These are phyloP conservation scores for Piromyces finnis DNA, from an alignment of 192 early-diverging fungal species.

Conservation along the genomic window DNA sequence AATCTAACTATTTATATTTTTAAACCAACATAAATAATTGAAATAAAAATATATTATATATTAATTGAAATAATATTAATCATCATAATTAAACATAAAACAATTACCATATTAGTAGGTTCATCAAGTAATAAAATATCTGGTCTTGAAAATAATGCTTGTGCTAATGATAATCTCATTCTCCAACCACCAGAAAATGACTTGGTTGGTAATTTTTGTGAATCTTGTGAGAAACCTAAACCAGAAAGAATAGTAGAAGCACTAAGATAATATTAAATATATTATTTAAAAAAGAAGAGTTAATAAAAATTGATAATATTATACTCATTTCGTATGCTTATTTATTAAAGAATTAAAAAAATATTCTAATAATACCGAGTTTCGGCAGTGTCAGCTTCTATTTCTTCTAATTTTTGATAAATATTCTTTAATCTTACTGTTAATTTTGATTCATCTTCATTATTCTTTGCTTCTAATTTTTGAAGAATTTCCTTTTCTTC, in stretches of 20 bases:
- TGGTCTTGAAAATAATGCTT: constrained; percentile 69
- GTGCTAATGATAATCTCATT: constrained; percentile 75
- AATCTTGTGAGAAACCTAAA: neutral
- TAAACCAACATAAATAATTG: too few relatives aligned
- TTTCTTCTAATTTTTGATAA: constrained; percentile 73
- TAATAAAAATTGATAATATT: too few relatives aligned
- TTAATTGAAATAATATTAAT: constrained; percentile 5
- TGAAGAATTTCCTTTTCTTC: constrained; percentile 53
- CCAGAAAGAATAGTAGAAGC: neutral
- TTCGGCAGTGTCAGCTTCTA: constrained; percentile 95
- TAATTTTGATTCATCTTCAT: constrained; percentile 18
- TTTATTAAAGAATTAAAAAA: neutral
- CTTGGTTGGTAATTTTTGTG: constrained; percentile 11
- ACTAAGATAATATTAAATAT: neutral
- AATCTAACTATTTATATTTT: constrained; percentile 16
- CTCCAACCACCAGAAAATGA: constrained; percentile 74
- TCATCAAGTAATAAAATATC: constrained; percentile 80
- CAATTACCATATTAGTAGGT: constrained; percentile 67
- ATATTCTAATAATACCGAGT: constrained; percentile 26
- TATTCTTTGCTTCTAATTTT: constrained; percentile 25
- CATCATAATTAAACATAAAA: neutral
- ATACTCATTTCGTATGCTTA: too few relatives aligned
- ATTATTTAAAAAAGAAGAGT: too few relatives aligned
- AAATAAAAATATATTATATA: constrained; percentile 6
- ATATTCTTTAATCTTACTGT: constrained; percentile 50